phyloP scores from a whole-genome alignment of 2,329 filamentous ascomycete genomes.

The Calonectria naviculata region DNA sequence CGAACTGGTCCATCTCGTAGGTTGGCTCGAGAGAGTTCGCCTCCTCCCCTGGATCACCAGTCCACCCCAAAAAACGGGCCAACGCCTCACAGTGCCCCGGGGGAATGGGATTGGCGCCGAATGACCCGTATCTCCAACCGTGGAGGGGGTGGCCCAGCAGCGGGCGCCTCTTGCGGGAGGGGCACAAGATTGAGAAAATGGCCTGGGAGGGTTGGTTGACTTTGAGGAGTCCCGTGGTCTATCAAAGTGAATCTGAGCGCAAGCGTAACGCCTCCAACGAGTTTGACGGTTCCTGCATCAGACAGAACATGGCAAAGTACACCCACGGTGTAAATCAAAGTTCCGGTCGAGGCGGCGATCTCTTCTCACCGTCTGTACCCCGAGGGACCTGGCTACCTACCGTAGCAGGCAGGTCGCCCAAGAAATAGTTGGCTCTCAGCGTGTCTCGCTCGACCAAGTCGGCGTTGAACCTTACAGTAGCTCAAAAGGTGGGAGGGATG shows the following conservation, averaged over 20 bases:
- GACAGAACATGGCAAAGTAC: background rate
- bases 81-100: slow-evolving; percentile 12
- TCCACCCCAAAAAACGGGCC: background rate
- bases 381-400: background rate
- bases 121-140: slow-evolving; percentile 8
- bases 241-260: background rate
- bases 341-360: slow-evolving; percentile 5
- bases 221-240: background rate
- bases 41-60: slow-evolving; percentile 12
- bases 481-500: slow-evolving; percentile 11
- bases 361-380: background rate
- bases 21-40: background rate
- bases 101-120: slow-evolving; percentile 19
- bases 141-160: background rate
- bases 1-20: slow-evolving; percentile 5
- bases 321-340: slow-evolving; percentile 1
- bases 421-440: background rate
- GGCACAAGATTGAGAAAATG: slow-evolving; percentile 1
- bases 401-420: background rate
- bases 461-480: slow-evolving; percentile 27
- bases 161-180: slow-evolving; percentile 8
- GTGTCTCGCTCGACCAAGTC: slow-evolving; percentile 1
- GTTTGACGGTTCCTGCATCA: slow-evolving; percentile 11
- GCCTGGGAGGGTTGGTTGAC: background rate
- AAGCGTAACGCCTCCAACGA: background rate